Conservation (phyloP, 2,329 filamentous ascomycete species). For the Trichoderma breve region DNA sequence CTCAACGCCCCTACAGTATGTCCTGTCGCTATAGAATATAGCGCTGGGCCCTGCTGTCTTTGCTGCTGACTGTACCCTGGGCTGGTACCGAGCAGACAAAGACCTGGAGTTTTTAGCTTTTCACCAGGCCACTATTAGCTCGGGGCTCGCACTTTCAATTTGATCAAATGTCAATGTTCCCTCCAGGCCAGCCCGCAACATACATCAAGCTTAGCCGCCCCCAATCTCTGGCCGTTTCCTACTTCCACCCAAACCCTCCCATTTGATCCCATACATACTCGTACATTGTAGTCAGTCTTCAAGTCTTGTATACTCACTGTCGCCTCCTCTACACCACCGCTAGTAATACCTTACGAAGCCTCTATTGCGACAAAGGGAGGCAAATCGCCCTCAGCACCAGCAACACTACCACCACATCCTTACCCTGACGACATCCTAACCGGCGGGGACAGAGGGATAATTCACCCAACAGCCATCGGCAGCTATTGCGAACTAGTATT, state of each 20-base stretch:
- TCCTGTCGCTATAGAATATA: background rate
- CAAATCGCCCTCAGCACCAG: background rate
- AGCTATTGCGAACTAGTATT: background rate
- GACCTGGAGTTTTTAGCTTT: background rate
- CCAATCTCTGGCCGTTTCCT: background rate
- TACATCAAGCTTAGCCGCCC: conserved; percentile 4
- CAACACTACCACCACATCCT: background rate
- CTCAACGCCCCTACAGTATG: background rate
- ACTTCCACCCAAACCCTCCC: background rate
- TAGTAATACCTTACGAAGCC: background rate
- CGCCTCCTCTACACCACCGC: background rate
- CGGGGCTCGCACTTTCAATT: background rate
- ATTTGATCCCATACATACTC: background rate
- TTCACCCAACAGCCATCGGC: background rate
- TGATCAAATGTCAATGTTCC: background rate
- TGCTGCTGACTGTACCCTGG: background rate
- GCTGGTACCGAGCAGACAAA: background rate
- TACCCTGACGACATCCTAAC: background rate
- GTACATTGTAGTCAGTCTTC: background rate
- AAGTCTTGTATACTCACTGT: background rate
- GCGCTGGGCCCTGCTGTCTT: background rate
- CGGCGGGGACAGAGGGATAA: background rate
- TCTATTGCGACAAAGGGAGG: background rate
- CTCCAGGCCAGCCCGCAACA: background rate
- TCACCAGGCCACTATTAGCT: background rate